These are phyloP conservation scores for thale cress (Arabidopsis thaliana) DNA, from an alignment of 345 rosid genomes.

Conservation along the genomic window DNA sequence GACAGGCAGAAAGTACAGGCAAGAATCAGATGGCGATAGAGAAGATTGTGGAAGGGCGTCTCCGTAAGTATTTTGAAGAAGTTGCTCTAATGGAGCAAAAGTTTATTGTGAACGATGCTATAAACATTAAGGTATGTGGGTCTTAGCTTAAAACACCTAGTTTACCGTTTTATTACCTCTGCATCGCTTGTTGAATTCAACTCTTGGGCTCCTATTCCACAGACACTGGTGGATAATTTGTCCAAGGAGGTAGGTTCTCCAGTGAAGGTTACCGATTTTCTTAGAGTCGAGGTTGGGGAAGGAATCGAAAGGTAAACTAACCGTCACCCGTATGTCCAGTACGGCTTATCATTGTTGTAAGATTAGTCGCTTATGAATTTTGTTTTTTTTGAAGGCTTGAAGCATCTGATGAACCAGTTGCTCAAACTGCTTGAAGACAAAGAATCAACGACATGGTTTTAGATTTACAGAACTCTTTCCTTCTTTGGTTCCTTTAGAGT, in stretches of 20 bases:
- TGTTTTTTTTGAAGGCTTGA: constrained; percentile 41
- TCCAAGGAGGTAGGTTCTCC: constrained; percentile 82
- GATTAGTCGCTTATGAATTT: neutral
- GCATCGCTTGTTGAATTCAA: neutral
- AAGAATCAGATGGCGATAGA: constrained; percentile 81
- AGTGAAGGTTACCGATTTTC: constrained; percentile 76
- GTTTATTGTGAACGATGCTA: constrained; percentile 72
- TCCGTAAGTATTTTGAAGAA: constrained; percentile 92
- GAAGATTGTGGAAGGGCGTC: constrained; percentile 97
- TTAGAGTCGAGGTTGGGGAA: constrained; percentile 97
- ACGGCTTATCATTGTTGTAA: constrained; percentile 9
- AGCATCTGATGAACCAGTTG: constrained; percentile 41
- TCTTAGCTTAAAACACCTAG: neutral
- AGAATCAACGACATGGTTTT: constrained; percentile 13
- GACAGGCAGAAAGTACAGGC: constrained; percentile 89
- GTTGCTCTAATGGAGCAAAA: constrained; percentile 91
- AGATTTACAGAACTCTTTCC: constrained; percentile 3
- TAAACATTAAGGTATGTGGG: constrained; percentile 67
- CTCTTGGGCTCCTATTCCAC: constrained; percentile 29
- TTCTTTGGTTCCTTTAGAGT: neutral
- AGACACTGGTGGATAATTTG: constrained; percentile 69
- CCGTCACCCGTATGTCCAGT: neutral
- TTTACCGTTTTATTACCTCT: neutral
- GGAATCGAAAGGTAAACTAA: constrained; percentile 78
- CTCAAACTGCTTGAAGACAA: constrained; percentile 43